Evolutionary conservation across 441 rosid species (phyloP).

Genomic region (Adansonia grandidieri): DNA sequence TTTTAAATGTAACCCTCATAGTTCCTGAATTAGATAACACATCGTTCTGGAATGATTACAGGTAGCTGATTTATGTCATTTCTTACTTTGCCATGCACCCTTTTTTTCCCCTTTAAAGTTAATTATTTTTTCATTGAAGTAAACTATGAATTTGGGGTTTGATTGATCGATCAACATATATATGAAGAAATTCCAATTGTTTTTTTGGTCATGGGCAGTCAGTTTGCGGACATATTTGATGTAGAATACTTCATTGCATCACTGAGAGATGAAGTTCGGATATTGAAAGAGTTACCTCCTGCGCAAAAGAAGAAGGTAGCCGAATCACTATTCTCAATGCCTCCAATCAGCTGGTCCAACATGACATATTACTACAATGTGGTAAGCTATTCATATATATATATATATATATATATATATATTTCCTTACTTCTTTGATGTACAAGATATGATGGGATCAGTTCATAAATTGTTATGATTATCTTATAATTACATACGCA

Average conservation of each 20-base stretch:
- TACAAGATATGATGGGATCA: not conserved
- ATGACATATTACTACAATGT: conserved; percentile 39
- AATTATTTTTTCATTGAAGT: not conserved
- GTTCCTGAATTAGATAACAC: conserved; percentile 49
- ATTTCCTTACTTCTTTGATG: not conserved
- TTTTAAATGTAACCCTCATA: conserved; percentile 46
- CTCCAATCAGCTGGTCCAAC: conserved; percentile 45
- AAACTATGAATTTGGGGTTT: not conserved
- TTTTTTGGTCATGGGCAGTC: conserved; percentile 33
- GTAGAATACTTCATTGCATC: conserved; percentile 48
- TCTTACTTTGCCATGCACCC: not conserved
- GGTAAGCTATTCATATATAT: conserved; percentile 12
- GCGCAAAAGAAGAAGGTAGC: conserved; percentile 35
- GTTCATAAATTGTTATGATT: not conserved
- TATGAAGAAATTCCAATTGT: not conserved
- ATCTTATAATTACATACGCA: conserved; percentile 14
- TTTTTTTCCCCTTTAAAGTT: not conserved
- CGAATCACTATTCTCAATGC: conserved; percentile 41
- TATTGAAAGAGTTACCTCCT: conserved; percentile 43
- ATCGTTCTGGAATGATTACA: conserved; percentile 46
- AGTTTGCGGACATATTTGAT: conserved; percentile 45
- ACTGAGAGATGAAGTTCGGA: conserved; percentile 47
- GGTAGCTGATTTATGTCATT: conserved; percentile 20
- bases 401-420: not conserved
- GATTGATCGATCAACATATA: not conserved